Conservation (phyloP, 257 asterid species). For the Craterostigma plantagineum region DNA sequence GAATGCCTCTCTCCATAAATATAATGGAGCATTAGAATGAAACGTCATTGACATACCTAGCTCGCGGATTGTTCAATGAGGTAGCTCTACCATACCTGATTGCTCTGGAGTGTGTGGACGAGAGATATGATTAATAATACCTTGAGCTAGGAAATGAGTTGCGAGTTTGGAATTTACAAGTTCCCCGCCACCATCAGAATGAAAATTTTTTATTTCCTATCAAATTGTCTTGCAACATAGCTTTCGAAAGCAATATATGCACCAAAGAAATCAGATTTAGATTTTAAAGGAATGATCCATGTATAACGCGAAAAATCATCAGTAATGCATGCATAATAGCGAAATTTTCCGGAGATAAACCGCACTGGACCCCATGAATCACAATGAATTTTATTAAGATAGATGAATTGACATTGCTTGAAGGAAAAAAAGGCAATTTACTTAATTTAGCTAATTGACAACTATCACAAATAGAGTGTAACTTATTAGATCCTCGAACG, state of each 20-base stretch:
- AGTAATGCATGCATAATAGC: conserved; percentile 6
- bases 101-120: conserved; percentile 7
- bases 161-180: neutral
- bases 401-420: neutral
- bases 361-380: conserved; percentile 6
- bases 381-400: conserved; percentile 6
- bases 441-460: conserved; percentile 2
- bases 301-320: conserved; percentile 5
- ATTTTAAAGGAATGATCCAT: neutral
- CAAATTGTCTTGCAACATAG: conserved; percentile 2
- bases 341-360: conserved; percentile 4
- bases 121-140: conserved; percentile 1
- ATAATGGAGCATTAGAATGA: neutral
- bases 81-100: conserved; percentile 2
- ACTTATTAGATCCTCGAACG: neutral
- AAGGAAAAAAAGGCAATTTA: neutral
- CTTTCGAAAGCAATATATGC: conserved; percentile 5
- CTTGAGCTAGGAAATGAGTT: neutral
- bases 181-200: conserved; percentile 5
- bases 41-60: conserved; percentile 8
- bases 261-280: conserved; percentile 1
- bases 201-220: conserved; percentile 2
- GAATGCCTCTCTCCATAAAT: neutral
- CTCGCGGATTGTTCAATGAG: neutral
- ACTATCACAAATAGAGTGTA: conserved; percentile 2